phyloP scores from a whole-genome alignment of 192 early-diverging fungal species.

The Phlyctochytrium bullatum region DNA sequence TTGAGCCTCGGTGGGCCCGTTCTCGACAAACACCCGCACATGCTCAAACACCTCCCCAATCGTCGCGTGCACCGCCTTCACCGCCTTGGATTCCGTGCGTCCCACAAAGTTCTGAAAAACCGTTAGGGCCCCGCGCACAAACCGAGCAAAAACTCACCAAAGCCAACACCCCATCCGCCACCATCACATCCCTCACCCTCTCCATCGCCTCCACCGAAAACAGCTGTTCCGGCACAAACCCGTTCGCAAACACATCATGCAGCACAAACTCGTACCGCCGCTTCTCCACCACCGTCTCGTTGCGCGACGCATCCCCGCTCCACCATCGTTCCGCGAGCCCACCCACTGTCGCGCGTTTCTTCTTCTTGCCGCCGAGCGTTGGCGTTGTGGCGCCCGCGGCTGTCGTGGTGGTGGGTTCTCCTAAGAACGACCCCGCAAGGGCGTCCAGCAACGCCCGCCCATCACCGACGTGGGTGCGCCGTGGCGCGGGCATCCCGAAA shows the following conservation, averaged over 20 bases:
- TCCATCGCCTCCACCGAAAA: slow-evolving; percentile 72
- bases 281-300: no score
- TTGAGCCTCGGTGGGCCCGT: no score
- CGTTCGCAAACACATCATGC: slow-evolving; percentile 95
- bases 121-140: not conserved
- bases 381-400: no score
- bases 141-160: slow-evolving; percentile 49
- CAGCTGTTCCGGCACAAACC: slow-evolving; percentile 67
- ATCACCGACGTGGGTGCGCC: slow-evolving; percentile 63
- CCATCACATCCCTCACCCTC: slow-evolving; percentile 65
- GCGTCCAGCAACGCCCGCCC: slow-evolving; percentile 72
- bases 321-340: no score
- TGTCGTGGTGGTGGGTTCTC: no score
- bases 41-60: slow-evolving; percentile 50
- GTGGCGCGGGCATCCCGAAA: slow-evolving; percentile 62
- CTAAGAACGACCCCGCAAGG: slow-evolving; percentile 18
- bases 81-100: slow-evolving; percentile 48
- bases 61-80: slow-evolving; percentile 63
- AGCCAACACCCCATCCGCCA: slow-evolving; percentile 73
- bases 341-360: no score
- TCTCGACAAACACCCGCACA: slow-evolving; percentile 58
- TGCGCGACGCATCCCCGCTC: no score
- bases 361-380: no score
- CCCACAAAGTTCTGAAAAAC: slow-evolving; percentile 76
- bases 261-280: slow-evolving; percentile 77